A percentile compares a stretch with the other conserved stretches of the same genome.
These are phyloP conservation scores for Elongisporangium anandrum DNA, from an alignment of 352 stramenopile genomes.

Conservation along the genomic window DNA sequence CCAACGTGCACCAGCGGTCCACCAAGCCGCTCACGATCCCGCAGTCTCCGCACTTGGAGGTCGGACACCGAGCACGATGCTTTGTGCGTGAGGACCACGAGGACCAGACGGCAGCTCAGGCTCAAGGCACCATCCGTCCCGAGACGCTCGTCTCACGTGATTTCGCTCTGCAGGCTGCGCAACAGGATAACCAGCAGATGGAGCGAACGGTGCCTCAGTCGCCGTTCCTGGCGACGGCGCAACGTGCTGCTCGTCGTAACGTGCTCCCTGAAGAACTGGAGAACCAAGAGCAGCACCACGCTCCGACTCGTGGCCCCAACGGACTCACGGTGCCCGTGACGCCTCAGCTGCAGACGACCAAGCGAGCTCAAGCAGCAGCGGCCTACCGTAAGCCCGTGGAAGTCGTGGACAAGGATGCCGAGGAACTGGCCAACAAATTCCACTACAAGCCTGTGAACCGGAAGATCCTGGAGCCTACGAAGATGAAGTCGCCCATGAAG, in stretches of 20 bases:
- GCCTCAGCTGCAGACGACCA: slow-evolving; percentile 61
- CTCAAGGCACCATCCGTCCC: slow-evolving; percentile 18
- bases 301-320: neutral
- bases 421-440: slow-evolving; percentile 77
- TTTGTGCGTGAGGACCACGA: slow-evolving; percentile 13
- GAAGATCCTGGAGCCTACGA: slow-evolving; percentile 38
- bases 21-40: slow-evolving; percentile 81
- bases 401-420: slow-evolving; percentile 58
- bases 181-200: neutral
- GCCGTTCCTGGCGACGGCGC: slow-evolving; percentile 39
- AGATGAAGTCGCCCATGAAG: slow-evolving; percentile 13
- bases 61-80: slow-evolving; percentile 49
- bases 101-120: neutral
- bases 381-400: slow-evolving; percentile 51
- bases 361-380: slow-evolving; percentile 37
- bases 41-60: slow-evolving; percentile 57
- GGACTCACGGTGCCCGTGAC: slow-evolving; percentile 49
- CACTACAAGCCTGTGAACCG: slow-evolving; percentile 62
- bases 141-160: slow-evolving; percentile 36
- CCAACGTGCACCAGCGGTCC: slow-evolving; percentile 70
- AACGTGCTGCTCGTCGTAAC: slow-evolving; percentile 26
- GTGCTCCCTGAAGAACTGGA: slow-evolving; percentile 11
- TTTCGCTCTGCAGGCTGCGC: slow-evolving; percentile 4
- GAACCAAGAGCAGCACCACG: neutral
- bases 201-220: slow-evolving; percentile 5